These are phyloP conservation scores for Penicillium canariense DNA, from an alignment of 495 filamentous ascomycete genomes.

Conservation along the genomic window DNA sequence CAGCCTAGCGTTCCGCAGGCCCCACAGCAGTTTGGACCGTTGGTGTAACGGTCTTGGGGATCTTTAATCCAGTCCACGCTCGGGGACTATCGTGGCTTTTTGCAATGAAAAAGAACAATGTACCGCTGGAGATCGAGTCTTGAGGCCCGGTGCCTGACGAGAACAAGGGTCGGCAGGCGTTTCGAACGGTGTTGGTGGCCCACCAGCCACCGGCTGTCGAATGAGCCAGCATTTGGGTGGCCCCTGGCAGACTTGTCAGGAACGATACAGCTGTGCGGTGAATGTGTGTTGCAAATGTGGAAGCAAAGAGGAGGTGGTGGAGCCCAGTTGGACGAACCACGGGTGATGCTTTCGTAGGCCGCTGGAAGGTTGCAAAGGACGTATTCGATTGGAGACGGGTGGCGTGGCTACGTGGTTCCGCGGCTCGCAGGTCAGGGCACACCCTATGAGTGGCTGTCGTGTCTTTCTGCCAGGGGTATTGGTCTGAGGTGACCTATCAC, in stretches of 20 bases:
- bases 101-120: neutral
- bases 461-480: neutral
- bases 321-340: neutral
- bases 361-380: neutral
- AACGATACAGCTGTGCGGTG: neutral
- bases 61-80: neutral
- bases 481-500: neutral
- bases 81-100: neutral
- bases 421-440: neutral
- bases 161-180: neutral
- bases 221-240: conserved; percentile 1
- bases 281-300: neutral
- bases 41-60: neutral
- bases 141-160: neutral
- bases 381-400: conserved; percentile 4
- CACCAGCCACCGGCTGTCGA: neutral
- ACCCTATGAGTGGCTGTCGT: neutral
- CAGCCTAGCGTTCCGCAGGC: neutral
- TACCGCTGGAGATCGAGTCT: neutral
- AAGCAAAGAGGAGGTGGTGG: conserved; percentile 1
- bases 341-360: conserved; percentile 2
- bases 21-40: neutral
- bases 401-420: neutral
- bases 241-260: conserved; percentile 3
- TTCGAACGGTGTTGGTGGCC: too few relatives aligned